phyloP scores from a whole-genome alignment of 2,329 filamentous ascomycete genomes.

The Sporothrix curviconia region DNA sequence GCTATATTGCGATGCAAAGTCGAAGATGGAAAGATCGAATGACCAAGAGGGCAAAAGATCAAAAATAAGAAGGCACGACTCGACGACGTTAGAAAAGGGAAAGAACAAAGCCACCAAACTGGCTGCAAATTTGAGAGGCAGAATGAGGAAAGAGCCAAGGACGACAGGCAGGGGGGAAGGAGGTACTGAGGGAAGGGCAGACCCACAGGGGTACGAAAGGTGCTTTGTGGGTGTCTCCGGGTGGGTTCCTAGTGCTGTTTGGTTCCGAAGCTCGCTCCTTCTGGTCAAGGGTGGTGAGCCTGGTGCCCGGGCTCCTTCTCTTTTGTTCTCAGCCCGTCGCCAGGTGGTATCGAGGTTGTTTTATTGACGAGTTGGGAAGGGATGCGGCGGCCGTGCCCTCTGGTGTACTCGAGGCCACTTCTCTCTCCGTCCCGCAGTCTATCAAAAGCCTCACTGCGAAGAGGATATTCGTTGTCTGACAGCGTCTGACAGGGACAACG shows the following conservation, averaged over 20 bases:
- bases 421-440: no score
- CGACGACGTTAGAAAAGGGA: neutral
- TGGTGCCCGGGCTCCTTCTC: constrained; percentile 2
- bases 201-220: constrained; percentile 6
- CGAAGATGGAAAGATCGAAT: neutral
- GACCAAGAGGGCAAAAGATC: neutral
- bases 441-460: no score
- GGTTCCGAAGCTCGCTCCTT: neutral
- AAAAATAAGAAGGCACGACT: neutral
- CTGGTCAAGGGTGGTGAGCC: no score
- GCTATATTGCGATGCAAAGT: neutral
- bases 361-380: neutral
- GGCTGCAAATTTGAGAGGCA: no score
- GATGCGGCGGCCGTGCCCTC: neutral
- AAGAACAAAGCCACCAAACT: no score
- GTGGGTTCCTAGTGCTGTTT: constrained; percentile 7
- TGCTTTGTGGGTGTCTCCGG: neutral
- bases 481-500: neutral
- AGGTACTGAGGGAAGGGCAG: neutral
- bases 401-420: neutral
- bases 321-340: neutral
- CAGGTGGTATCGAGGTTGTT: neutral
- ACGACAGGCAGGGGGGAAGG: neutral
- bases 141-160: no score
- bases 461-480: no score